phyloP scores from a whole-genome alignment of 2,329 filamentous ascomycete genomes.

The Alternaria gansuensis region DNA sequence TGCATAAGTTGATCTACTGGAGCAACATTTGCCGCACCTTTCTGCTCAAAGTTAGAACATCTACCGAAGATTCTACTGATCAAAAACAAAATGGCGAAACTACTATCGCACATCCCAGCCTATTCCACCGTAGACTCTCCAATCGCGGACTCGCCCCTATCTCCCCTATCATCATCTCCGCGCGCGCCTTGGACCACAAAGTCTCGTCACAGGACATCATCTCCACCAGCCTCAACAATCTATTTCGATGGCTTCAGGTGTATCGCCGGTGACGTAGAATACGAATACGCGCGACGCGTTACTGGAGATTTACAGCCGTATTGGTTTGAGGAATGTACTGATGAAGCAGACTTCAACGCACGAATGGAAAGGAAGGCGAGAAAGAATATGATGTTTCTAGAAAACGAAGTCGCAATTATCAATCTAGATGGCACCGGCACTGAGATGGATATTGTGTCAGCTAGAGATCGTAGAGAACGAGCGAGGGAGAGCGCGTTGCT shows the following conservation, averaged over 20 bases:
- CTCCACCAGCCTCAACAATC: not conserved
- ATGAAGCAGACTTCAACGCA: not conserved
- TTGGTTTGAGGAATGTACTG: conserved; percentile 7
- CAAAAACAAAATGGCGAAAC: not conserved
- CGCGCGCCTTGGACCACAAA: no score
- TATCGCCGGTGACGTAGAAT: not conserved
- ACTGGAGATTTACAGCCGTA: conserved; percentile 5
- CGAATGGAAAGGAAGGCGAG: not conserved
- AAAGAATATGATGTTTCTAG: not conserved
- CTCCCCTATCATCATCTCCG: not conserved
- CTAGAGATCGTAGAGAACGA: not conserved
- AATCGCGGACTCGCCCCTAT: not conserved
- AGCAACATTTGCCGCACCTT: not conserved
- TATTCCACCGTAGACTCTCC: not conserved
- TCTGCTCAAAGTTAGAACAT: not conserved
- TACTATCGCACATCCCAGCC: not conserved
- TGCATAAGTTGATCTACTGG: not conserved
- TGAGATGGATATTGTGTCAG: not conserved
- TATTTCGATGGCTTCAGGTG: conserved; percentile 14
- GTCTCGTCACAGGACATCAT: not conserved
- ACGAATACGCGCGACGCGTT: not conserved
- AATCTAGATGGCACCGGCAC: not conserved
- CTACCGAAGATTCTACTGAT: not conserved
- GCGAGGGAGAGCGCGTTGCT: not conserved
- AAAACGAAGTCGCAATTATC: not conserved